Conservation (phyloP, 2,329 filamentous ascomycete genomes). For the Neocucurbitaria cava region DNA sequence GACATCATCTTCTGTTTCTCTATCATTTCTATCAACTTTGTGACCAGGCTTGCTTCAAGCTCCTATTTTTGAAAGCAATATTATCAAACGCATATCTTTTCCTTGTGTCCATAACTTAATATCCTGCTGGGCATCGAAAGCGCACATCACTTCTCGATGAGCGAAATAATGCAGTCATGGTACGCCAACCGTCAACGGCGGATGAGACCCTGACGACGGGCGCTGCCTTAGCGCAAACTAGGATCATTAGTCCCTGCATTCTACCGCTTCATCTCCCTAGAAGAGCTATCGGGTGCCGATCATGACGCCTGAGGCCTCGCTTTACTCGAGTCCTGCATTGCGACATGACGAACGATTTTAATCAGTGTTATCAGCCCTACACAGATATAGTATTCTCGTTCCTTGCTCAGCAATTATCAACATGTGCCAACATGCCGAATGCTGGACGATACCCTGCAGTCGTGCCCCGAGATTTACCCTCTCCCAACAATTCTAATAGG, state of each 20-base stretch:
- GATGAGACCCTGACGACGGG: conserved; percentile 20
- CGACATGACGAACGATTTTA: background rate
- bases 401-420: background rate
- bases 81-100: conserved; percentile 17
- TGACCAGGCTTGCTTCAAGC: conserved; percentile 23
- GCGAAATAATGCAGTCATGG: conserved; percentile 25
- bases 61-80: conserved; percentile 27
- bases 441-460: background rate
- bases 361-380: background rate
- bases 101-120: conserved; percentile 15
- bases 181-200: conserved; percentile 28
- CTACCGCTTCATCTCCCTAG: conserved; percentile 25
- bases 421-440: background rate
- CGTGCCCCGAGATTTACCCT: background rate
- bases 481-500: conserved; percentile 3
- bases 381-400: background rate
- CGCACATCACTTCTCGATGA: conserved; percentile 22
- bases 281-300: conserved; percentile 27
- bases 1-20: conserved; percentile 28
- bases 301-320: conserved; percentile 40
- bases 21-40: conserved; percentile 10
- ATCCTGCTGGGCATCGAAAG: conserved; percentile 15
- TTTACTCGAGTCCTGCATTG: conserved; percentile 8
- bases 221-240: conserved; percentile 21
- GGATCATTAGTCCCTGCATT: conserved; percentile 36